These are phyloP conservation scores for Coniochaeta prunicola DNA, from an alignment of 2,329 filamentous ascomycete species.

Conservation along the genomic window DNA sequence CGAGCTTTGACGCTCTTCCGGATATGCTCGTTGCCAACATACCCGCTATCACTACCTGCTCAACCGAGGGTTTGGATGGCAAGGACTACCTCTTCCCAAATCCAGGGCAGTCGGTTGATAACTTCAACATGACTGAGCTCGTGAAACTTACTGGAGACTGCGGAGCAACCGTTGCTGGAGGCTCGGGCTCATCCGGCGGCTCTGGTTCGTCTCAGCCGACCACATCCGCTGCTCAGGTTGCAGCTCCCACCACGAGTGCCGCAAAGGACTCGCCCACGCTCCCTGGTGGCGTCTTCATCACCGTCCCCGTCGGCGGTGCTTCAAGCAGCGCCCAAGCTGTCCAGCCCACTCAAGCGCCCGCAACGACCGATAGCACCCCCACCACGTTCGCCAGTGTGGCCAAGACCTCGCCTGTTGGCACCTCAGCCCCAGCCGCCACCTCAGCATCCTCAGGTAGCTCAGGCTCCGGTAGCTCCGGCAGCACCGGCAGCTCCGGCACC, in stretches of 20 bases:
- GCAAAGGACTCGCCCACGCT: constrained; percentile 7
- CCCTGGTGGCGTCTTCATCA: constrained; percentile 33
- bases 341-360: background rate
- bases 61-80: constrained; percentile 34
- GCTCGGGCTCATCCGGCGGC: constrained; percentile 11
- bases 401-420: constrained; percentile 10
- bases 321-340: constrained; percentile 3
- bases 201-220: constrained; percentile 9
- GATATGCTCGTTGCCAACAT: constrained; percentile 73
- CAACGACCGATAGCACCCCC: background rate
- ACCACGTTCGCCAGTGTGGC: constrained; percentile 7
- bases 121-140: constrained; percentile 23
- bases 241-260: constrained; percentile 2
- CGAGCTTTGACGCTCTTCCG: constrained; percentile 56
- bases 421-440: constrained; percentile 11
- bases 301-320: constrained; percentile 12
- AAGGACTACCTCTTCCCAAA: constrained; percentile 61
- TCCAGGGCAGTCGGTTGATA: constrained; percentile 52
- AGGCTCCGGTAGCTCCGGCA: constrained; percentile 11
- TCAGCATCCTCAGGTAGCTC: constrained; percentile 15
- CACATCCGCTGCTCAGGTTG: constrained; percentile 5
- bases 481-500: constrained; percentile 7
- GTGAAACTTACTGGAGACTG: background rate
- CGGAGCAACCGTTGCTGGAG: background rate
- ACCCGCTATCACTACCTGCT: constrained; percentile 39